These are phyloP conservation scores for Fusarium sp. DNA, from an alignment of 2,329 filamentous ascomycete genomes.

Conservation along the genomic window DNA sequence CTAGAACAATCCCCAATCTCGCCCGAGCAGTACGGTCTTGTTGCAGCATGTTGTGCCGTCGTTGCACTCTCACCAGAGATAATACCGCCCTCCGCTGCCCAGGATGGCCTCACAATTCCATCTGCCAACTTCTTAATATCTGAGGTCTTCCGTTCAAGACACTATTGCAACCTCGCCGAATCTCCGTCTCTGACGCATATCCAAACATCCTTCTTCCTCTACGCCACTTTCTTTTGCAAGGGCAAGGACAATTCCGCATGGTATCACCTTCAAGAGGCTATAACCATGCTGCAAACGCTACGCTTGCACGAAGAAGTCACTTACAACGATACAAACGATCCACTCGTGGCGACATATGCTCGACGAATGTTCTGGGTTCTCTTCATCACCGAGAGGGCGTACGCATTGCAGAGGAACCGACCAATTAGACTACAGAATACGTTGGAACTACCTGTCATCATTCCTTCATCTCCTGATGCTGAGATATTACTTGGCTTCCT, in stretches of 20 bases:
- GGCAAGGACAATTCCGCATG: conserved; percentile 50
- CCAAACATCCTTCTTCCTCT: conserved; percentile 51
- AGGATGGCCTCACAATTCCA: conserved; percentile 23
- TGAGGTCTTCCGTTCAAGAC: conserved; percentile 45
- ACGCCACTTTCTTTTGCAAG: conserved; percentile 46
- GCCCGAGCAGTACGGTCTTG: conserved; percentile 43
- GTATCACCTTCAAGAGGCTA: conserved; percentile 48
- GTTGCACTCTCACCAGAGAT: conserved; percentile 47
- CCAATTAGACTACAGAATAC: conserved; percentile 44
- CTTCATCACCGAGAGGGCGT: conserved; percentile 50
- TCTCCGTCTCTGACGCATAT: conserved; percentile 44
- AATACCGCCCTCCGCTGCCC: conserved; percentile 7
- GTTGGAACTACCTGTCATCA: conserved; percentile 38
- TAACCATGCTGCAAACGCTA: conserved; percentile 45
- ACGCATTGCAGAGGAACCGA: conserved; percentile 47
- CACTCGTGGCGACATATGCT: conserved; percentile 24
- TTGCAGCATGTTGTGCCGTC: conserved; percentile 46
- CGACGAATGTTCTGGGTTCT: conserved; percentile 48
- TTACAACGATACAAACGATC: conserved; percentile 28
- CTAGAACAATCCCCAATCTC: conserved; percentile 19
- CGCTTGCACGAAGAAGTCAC: conserved; percentile 47
- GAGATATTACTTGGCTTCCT: conserved; percentile 48
- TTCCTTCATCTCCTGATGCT: conserved; percentile 29
- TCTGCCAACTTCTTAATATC: conserved; percentile 42
- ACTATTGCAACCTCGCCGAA: conserved; percentile 42